phyloP scores from a whole-genome alignment of 129 eudicot genomes.

The Solidago caesia region DNA sequence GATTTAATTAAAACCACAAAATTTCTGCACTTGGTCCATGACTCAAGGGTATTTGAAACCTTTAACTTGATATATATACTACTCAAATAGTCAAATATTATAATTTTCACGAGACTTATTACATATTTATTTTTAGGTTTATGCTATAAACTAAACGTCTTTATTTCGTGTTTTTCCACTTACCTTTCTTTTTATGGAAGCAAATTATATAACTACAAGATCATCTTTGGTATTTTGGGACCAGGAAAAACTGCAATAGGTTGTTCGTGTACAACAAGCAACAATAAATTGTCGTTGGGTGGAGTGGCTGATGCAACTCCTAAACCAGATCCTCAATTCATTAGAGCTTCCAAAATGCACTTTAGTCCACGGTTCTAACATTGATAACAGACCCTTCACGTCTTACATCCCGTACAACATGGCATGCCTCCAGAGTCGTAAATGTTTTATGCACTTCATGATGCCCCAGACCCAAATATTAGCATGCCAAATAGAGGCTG shows the following conservation, averaged over 20 bases:
- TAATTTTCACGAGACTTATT: background rate
- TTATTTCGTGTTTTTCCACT: background rate
- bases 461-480: no score
- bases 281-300: slow-evolving; percentile 71
- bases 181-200: no score
- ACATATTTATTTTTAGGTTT: background rate
- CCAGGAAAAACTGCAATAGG: slow-evolving; percentile 86
- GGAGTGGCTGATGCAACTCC: slow-evolving; percentile 68
- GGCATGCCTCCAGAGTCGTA: no score
- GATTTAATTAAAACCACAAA: slow-evolving; percentile 3
- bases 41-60: background rate
- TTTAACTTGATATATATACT: background rate
- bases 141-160: background rate
- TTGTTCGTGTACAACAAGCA: slow-evolving; percentile 50
- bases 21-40: background rate
- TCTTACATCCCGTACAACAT: no score
- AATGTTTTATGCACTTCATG: no score
- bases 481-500: no score
- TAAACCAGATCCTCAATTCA: slow-evolving; percentile 50
- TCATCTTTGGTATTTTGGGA: slow-evolving; percentile 59
- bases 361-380: no score
- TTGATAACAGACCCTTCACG: no score
- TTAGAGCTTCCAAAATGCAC: no score
- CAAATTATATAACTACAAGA: no score
- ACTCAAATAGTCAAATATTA: background rate